Base-by-base conservation (phyloP, 2,329 filamentous ascomycete genomes). In the Xylaria sp. region DNA sequence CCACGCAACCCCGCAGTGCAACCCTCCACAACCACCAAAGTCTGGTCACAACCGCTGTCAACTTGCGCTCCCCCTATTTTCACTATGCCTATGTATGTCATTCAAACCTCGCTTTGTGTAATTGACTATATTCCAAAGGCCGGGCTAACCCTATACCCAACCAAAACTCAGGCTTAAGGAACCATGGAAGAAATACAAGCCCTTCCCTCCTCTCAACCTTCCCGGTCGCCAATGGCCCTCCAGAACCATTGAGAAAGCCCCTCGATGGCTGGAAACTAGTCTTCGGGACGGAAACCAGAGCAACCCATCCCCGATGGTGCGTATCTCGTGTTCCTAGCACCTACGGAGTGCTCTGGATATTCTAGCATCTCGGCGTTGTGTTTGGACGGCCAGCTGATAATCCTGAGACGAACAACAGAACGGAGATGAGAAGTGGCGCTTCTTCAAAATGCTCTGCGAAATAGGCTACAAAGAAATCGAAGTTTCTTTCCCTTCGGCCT, bases 401-500 rank as follows among this genome's bases (percentile, higher is more conserved):
- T n/a, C 42, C 42, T 20, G 27, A 22, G 17, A 15, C 27, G 15
- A 31, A 33, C 49, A 0, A 51, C 55, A 96, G 93, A 96, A 93
- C 77, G 93, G 93, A 73, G 93, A 97, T 55, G 94, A 97, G 84
- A 98, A 98, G 83, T 96, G 92, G 89, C 85, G 86, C 68, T 98
- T 94, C 85, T 98, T 98, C 85, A 90, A 94, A 81, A 96, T 97
- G 93, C 88, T 98, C 61, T 89, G 91, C 75, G 89, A 95, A 68
- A 86, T 97, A 56, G 95, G 96, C 73, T 98, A 96, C 86, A 98
- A 97, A 82, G 95, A 98, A 82, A 97, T 98, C 72, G 95, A 98
- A 79, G 91, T 97, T 22, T 96, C 94, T 4, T 98, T 97, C 81
- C 95, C 95, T 56, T 97, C 94, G 0, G 94, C 95, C 15, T 97